Evolutionary conservation across 257 asterid species (phyloP), one percentile per base, ranked within the genome.

Genomic region (Euphrasia confusa): DNA sequence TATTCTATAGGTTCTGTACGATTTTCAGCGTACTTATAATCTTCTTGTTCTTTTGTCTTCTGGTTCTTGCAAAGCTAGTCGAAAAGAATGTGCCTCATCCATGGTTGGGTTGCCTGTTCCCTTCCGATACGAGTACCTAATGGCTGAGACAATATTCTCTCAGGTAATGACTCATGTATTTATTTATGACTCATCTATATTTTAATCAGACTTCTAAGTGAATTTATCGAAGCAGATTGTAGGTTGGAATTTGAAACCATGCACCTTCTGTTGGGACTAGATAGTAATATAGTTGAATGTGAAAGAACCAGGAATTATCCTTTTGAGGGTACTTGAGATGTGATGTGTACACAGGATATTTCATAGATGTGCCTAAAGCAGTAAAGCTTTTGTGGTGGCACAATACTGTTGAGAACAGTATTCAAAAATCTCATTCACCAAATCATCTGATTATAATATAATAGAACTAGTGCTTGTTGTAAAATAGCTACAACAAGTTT

Each of bases 121-220:
- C 68, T 93, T 93, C 64, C 84, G 99, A 64, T 93, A 93, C 26
- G 99, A 93, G 79, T 89, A 87, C 81, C 95, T 93, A 61, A 89
- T 93, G 99, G 97, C 96, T 45, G 99, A 93, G 85, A 89, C 99
- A 44, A 89, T 93, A 79, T 89, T 93, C 69, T 93, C 99, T 62
- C 99, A 93, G 97, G 99, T 93, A 80, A 63, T 15, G 61, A 70
- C 17, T 55, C 37, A 17, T 58, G 60, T 55, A 35, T 57, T 24
- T 17, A 11, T 52, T 61, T 64, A 28, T 56, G 58, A 64, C 24
- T 21, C 24, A 66, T 60, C 49, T 44, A 10, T 66, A n/a, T 66
- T 35, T 64, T 48, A 7, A 40, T 35, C 52, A 11, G 71, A 52
- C 40, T 39, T 55, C 54, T 55, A 28, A 9, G 58, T 30, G 42